These are phyloP conservation scores for Funneliformis geosporum DNA, from an alignment of 192 early-diverging fungal species.

Conservation along the genomic window DNA sequence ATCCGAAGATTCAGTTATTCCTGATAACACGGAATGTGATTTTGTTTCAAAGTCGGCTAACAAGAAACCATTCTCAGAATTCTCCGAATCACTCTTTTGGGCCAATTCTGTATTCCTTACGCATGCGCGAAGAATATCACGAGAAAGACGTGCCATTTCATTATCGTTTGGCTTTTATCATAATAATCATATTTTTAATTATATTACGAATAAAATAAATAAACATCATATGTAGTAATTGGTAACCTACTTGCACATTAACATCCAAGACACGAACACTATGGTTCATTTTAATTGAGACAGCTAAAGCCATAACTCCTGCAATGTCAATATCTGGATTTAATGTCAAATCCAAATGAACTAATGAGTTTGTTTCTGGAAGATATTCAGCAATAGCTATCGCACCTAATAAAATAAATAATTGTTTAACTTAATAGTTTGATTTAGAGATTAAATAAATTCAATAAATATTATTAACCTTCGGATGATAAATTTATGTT, in stretches of 20 bases:
- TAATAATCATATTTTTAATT: background rate
- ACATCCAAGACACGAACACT: slow-evolving; percentile 75
- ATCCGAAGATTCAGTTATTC: background rate
- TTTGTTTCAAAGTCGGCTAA: slow-evolving; percentile 2
- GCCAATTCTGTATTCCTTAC: slow-evolving; percentile 44
- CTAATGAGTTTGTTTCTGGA: slow-evolving; percentile 69
- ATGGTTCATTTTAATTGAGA: slow-evolving; percentile 77
- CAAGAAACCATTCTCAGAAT: background rate
- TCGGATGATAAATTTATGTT: slow-evolving; percentile 66
- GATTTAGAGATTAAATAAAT: slow-evolving; percentile 1
- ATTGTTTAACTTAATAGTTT: too few species aligned
- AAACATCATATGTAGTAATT: background rate
- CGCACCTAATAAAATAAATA: slow-evolving; percentile 43
- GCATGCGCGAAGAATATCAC: slow-evolving; percentile 44
- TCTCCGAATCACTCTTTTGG: background rate
- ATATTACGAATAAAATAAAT: background rate
- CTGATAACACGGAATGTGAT: too few species aligned
- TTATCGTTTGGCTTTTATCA: slow-evolving; percentile 37
- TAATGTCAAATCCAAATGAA: slow-evolving; percentile 71
- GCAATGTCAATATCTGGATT: slow-evolving; percentile 78
- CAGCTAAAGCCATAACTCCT: slow-evolving; percentile 80
- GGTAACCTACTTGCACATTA: slow-evolving; percentile 50
- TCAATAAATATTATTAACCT: slow-evolving; percentile 37
- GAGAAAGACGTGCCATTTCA: slow-evolving; percentile 42
- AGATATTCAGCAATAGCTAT: slow-evolving; percentile 82